Base-by-base conservation (phyloP, 352 stramenopile genomes). In the Paralagenidium karlingii region DNA sequence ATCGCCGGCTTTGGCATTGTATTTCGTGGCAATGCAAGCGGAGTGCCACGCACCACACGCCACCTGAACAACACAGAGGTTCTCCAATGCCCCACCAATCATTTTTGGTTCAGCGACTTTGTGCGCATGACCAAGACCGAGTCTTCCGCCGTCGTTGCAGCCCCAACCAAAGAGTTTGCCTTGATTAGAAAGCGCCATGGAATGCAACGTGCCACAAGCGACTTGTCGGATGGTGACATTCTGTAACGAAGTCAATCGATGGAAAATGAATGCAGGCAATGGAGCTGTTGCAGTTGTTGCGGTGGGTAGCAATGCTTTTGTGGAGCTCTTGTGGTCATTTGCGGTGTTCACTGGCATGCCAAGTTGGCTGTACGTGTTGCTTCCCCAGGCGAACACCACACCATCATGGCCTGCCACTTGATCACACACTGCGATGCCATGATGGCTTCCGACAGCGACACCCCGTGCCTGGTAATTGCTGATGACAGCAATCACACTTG, bases 151-250 rank as follows among this genome's bases (percentile, higher is more conserved):
- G 47, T 99, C 94, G 34, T 70, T 88, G 55, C 77, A 94, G 9
- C 95, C 94, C 88, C 92, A 99, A 1, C 86, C 82, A 49, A 83
- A 98, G 1, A 98, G 69, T 9, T 73, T 55, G 2, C 94, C 94
- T 21, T 94, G 64, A 0, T 58, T 50, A 2, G 71, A 88, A 3
- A 96, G 53, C 5, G 74, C 89, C 47, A 96, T 59, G 32, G 70
- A 95, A 53, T 97, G 86, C 22, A 97, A 51, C 13, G 85, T 86
- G 0, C 95, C 94, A 40, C 74, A 94, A 1, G 80, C 71, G 2
- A 96, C 82, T 29, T 96, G 74, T n/a, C 58, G 55, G 2, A 89
- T 45, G 16, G 49, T 59, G 31, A 82, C 40, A 0, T 54, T 49
- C 9, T 56, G 60, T 22, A 89, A 44, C 8, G 54, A 38, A 26